Evolutionary conservation across 2,329 filamentous ascomycete species (phyloP), one percentile per base, ranked within the genome.

Genomic region (Fusarium sp.): DNA sequence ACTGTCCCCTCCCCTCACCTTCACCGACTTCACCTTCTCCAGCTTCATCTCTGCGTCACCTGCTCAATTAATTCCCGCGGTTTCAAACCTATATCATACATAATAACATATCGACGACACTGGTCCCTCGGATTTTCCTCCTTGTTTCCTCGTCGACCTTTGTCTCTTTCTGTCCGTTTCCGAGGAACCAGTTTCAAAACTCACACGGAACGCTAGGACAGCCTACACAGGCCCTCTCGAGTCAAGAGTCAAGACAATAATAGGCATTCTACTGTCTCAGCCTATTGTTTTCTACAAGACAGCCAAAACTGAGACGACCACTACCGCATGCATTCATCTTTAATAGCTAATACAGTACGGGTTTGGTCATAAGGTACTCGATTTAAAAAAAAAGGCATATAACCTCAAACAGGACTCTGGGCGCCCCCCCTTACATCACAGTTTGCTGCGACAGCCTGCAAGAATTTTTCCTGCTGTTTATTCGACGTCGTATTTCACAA

Each of bases 221-320:
- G 33, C 33, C 56, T 57, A 43, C 22, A 23, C 47, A 60, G 32
- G 32, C 30, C 35, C 9, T 47, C 20, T 37, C 17, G 35, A 37
- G 35, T 52, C 39, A 27, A 67, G 51, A 25, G 23, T 23, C 45
- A 32, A 61, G 7, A 58, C 23, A 23, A 23, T 23, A 23, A 23
- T 23, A 23, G 62, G 57, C 39, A 70, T 69, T 67, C 43, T 41
- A 20, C 30, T 70, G 63, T 70, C 59, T 70, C 55, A 65, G 44
- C 39, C 43, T 35, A 60, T 70, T 70, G 40, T 67, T 51, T 40
- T 40, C 44, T 51, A 62, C 52, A 48, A 46, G 52, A 52, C 51
- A 47, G 33, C 32, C 35, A 32, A 48, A 48, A 35, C 53, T 59
- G 67, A 71, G 67, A 69, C 67, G 54, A 32, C 25, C 39, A 68